Evolutionary conservation across 345 rosid genomes (phyloP), one percentile per base, ranked within the genome.

Genomic region (Eucalyptus regnans): DNA sequence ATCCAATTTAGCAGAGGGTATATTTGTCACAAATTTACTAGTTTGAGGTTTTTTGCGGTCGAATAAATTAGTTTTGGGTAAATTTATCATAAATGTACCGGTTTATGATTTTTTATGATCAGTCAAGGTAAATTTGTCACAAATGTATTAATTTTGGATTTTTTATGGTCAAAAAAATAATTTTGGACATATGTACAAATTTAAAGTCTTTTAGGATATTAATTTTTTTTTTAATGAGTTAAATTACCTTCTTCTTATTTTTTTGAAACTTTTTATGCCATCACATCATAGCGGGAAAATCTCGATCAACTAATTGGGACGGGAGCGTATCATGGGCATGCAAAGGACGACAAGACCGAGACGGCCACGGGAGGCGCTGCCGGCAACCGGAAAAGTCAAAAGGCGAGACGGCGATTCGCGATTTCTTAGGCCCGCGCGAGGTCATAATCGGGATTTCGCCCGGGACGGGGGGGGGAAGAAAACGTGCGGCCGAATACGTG

Each of bases 91-190:
- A 41, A 5, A 41, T 41, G 41, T 41, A 41, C 4, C 41, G 1
- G 41, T 41, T 41, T 41, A 5, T 41, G 41, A 4, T 41, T 41
- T 41, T 41, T 41, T 41, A 41, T 41, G 41, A 41, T 41, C 5
- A 41, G 41, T 41, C 41, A 4, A 1, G 41, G 41, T 41, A 41
- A 41, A 41, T 41, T 41, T 41, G 5, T 41, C 41, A 4, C 41
- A 41, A 41, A 4, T 41, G 1, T 41, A 4, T 4, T 1, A 4
- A 41, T 41, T 41, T 41, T 41, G 1, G 1, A 41, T 41, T 41
- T 41, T 41, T 41, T 41, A 41, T 41, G 41, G 41, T 41, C 41
- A 41, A 41, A 41, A 41, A 41, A 41, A 41, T 41, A 37, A 37
- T 37, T 37, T 37, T 3, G 3, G 37, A 37, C 37, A 37, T 37